These are phyloP conservation scores for Ogataea philodendri DNA, from an alignment of 805 yeast species.

Conservation along the genomic window DNA sequence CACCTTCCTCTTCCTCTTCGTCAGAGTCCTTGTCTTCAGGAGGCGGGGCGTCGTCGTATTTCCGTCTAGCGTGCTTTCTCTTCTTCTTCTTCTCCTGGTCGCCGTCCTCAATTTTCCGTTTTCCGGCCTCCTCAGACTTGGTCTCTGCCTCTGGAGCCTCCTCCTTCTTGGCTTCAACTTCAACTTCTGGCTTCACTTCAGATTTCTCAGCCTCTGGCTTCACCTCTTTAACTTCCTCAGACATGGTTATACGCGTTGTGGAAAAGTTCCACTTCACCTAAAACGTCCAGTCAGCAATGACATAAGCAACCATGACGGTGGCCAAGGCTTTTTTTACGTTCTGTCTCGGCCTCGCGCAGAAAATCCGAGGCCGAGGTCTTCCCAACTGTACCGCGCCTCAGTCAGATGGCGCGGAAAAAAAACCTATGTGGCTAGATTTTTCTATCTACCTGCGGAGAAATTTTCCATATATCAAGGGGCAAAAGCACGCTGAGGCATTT, in stretches of 20 bases:
- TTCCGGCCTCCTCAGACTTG: conserved; percentile 5
- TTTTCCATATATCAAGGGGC: conserved; percentile 4
- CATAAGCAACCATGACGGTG: conserved; percentile 2
- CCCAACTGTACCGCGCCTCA: conserved; percentile 6
- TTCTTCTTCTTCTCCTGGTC: conserved; percentile 24
- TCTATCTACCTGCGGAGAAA: conserved; percentile 11
- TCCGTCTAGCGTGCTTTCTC: conserved; percentile 24
- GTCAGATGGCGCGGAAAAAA: background rate
- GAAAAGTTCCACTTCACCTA: conserved; percentile 4
- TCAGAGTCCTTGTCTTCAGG: conserved; percentile 34
- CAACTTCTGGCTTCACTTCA: too few relatives aligned
- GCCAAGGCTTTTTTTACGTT: too few relatives aligned
- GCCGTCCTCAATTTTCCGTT: conserved; percentile 11
- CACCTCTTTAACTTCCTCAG: conserved; percentile 9
- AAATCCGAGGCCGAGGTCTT: background rate
- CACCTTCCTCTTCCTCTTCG: conserved; percentile 40
- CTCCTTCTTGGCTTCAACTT: conserved; percentile 3
- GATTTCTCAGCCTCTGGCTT: conserved; percentile 5
- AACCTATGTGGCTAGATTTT: conserved; percentile 7
- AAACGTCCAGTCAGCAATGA: background rate
- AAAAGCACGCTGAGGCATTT: background rate
- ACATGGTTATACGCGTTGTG: conserved; percentile 4
- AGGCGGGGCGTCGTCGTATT: conserved; percentile 25
- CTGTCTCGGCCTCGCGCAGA: too few relatives aligned
- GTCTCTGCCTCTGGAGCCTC: conserved; percentile 3